Evolutionary conservation across 1,139 yeast species (phyloP), one percentile per base, ranked within the genome.

Genomic region (Yamadazyma membranifaciens): DNA sequence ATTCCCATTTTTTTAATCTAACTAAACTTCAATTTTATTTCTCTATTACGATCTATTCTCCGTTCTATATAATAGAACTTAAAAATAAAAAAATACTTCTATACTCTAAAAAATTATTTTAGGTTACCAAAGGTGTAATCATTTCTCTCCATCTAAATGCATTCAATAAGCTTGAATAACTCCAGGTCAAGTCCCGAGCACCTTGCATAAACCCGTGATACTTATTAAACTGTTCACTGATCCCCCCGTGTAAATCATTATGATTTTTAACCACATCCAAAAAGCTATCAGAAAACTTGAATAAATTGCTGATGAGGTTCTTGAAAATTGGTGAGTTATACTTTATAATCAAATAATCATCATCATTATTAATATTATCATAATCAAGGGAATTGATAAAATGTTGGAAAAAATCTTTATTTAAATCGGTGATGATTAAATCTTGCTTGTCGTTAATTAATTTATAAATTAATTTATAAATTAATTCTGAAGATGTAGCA

Each of bases 201-300:
- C 98, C 98, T 61, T 82, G 85, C 84, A 88, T 81, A 58, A 61
- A 87, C 0, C 98, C 98, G 34, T 75, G 79, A 52, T 81, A 76
- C 54, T 78, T 80, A 64, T 86, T 87, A 60, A 87, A 87, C 56
- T 92, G 97, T 60, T 92, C 98, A 54, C 91, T 83, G 80, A 91
- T 80, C 38, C 77, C 77, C 5, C 96, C 96, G n/a, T 77, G 72
- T 28, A 64, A 62, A 51, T 81, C 87, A 24, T 81, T 82, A 62
- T 91, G 98, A 37, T 76, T 78, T 51, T 81, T 76, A 31, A 89
- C 73, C 17, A 85, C 80, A 40, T 78, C 79, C 53, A 91, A 62
- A 55, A 87, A 91, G 0, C 95, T 81, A 54, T 88, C 96, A 0
- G 86, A 89, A 54, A 78, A 83, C 9, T 58, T 53, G 44, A 80